Percentiles rank a stretch among this genome's conserved stretches.
phyloP scores from a whole-genome alignment of 208 protist genomes.

The Trichomonas vaginalis region DNA sequence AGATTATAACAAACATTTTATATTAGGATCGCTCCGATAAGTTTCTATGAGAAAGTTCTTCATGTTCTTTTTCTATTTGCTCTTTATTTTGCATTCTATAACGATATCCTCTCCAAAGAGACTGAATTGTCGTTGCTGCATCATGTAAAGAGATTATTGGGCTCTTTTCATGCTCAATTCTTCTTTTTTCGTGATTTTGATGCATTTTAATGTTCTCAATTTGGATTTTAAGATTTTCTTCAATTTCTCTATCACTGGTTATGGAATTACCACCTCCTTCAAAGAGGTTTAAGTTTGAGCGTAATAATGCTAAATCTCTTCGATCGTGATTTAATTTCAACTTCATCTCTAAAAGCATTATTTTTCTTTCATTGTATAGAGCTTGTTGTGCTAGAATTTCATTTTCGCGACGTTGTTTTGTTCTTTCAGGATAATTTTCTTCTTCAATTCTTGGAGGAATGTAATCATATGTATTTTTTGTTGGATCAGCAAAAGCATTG shows the following conservation, averaged over 20 bases:
- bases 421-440: neutral
- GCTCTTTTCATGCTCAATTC: neutral
- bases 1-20: too few species aligned
- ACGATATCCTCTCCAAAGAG: neutral
- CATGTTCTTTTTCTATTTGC: neutral
- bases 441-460: neutral
- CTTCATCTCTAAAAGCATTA: neutral
- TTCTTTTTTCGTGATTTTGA: neutral
- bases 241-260: neutral
- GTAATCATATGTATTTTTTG: neutral
- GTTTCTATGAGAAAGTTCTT: too few species aligned
- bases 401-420: neutral
- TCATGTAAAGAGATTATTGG: neutral
- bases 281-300: neutral
- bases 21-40: too few species aligned
- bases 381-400: neutral
- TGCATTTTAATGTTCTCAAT: neutral
- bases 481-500: neutral
- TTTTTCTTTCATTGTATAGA: neutral
- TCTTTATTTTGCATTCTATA: neutral
- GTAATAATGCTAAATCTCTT: neutral
- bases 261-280: neutral
- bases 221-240: neutral
- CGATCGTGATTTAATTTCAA: neutral
- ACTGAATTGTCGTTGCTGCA: neutral